Conservation (phyloP, 2,329 filamentous ascomycete species). For the Fusarium mexicanum region DNA sequence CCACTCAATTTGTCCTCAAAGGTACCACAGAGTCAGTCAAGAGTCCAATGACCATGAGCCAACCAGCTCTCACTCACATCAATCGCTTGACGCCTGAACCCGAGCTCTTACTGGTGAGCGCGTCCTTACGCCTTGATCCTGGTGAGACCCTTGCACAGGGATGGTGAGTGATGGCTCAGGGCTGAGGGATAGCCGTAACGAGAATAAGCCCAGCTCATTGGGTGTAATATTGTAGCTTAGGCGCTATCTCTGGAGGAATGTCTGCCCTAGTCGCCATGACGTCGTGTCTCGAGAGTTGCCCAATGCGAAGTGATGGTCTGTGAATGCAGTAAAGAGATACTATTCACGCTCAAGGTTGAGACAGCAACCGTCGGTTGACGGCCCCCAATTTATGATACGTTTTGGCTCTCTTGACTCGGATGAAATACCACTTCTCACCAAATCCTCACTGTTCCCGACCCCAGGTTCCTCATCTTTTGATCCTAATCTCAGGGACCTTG, state of each 20-base stretch:
- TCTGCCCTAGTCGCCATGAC: conserved; percentile 25
- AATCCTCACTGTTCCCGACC: background rate
- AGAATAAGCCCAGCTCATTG: conserved; percentile 34
- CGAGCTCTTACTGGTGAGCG: conserved; percentile 10
- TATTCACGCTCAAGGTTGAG: background rate
- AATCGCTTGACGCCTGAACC: conserved; percentile 28
- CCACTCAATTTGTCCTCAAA: conserved; percentile 25
- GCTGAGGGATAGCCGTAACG: conserved; percentile 5
- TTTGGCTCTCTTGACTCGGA: background rate
- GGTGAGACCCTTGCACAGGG: conserved; percentile 21
- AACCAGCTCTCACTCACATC: conserved; percentile 7
- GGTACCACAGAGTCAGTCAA: conserved; percentile 26
- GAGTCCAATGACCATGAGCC: conserved; percentile 9
- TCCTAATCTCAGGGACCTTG: conserved; percentile 16
- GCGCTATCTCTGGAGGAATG: conserved; percentile 10
- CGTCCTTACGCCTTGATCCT: conserved; percentile 7
- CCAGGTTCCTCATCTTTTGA: conserved; percentile 14
- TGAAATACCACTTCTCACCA: too few species aligned
- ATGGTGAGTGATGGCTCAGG: conserved; percentile 5
- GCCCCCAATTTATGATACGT: background rate
- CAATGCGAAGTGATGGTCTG: conserved; percentile 5
- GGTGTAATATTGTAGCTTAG: conserved; percentile 3
- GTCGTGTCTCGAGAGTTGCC: conserved; percentile 12
- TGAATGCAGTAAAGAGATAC: background rate
- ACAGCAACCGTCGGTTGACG: background rate